Base-by-base conservation (phyloP, 2,329 filamentous ascomycete genomes). In the Aspergillus awamori region DNA sequence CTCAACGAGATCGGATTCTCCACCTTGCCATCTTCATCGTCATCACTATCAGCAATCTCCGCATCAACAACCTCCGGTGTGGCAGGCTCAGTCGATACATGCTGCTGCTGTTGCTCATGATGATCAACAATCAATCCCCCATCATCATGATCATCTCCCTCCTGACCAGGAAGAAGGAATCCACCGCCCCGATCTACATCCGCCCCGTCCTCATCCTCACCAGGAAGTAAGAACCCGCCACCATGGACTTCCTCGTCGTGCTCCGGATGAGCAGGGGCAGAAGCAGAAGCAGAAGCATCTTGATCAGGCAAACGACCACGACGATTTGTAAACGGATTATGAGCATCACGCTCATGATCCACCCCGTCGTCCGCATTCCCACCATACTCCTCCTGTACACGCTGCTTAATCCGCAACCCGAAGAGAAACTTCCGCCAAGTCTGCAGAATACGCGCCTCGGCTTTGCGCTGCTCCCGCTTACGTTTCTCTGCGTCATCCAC, bases 391-490 rank as follows among this genome's bases (percentile, higher is more conserved):
- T 87, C 84, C 43, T 83, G 83, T 43, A 96, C 89, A 53, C 92
- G 84, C 73, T 95, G 85, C 20, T 92, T 83, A 60, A 98, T 95
- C 3, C 92, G 84, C 77, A 97, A 73, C 0, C 93, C 93, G 82
- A 93, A 91, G 13, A 96, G 77, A 68, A 97, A 92, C 75, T 91
- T 96, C 60, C 91, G 86, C 95, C 95, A 99, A 66, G 87, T 86
- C 0, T 84, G 85, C 49, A 98, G 73, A 0, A 90, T 88, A 11
- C 85, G 82, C 64, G 90, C 93, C 55, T 89, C 86, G 7, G 90
- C 84, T 77, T 97, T 97, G 62, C 90, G 89, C 62, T 95, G 89
- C 72, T 96, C 93, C 69, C 92, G 94, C 54, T 89, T 86, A 53
- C 82, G 82, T 56, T 87, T 85, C 74, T 96, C 92, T 5, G 84